Conservation (phyloP, 192 early-diverging fungal genomes). For the Entomortierella chlamydospora region DNA sequence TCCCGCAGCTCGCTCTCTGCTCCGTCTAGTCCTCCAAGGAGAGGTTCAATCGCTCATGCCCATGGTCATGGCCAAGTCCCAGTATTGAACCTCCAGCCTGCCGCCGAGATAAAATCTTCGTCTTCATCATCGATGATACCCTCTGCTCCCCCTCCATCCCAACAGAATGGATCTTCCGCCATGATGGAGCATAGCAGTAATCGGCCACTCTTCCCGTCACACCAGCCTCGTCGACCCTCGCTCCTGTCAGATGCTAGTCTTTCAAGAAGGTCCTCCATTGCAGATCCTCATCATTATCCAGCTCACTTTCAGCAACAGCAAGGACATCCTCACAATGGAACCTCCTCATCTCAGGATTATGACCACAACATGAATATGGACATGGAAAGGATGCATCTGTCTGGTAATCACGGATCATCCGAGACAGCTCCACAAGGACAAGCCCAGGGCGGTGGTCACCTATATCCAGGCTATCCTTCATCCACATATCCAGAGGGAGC, state of each 20-base stretch:
- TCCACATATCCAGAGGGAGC: not conserved
- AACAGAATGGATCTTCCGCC: conserved; percentile 9
- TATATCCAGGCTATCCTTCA: conserved; percentile 45
- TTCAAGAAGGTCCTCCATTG: conserved; percentile 44
- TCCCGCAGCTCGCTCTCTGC: conserved; percentile 40
- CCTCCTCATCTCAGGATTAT: conserved; percentile 21
- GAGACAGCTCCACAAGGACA: not conserved
- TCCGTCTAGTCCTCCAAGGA: conserved; percentile 38
- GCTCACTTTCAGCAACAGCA: conserved; percentile 24
- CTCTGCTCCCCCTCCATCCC: not conserved
- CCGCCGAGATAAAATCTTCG: conserved; percentile 46
- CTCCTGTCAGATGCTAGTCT: conserved; percentile 40
- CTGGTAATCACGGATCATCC: conserved; percentile 9
- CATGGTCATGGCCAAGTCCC: conserved; percentile 26
- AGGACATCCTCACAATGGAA: not conserved
- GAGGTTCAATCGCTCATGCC: conserved; percentile 25
- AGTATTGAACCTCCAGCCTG: conserved; percentile 44
- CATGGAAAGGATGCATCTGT: conserved; percentile 49
- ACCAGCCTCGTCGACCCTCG: conserved; percentile 49
- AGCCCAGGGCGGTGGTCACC: conserved; percentile 1
- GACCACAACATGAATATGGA: conserved; percentile 47
- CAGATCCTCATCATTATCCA: conserved; percentile 40
- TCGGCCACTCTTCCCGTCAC: conserved; percentile 36
- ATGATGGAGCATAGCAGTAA: conserved; percentile 28
- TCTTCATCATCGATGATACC: conserved; percentile 5